Percentiles rank a stretch among this genome's conserved stretches.
Conservation (phyloP, 1,284 basidiomycete species). For the Wolfiporia cocos region DNA sequence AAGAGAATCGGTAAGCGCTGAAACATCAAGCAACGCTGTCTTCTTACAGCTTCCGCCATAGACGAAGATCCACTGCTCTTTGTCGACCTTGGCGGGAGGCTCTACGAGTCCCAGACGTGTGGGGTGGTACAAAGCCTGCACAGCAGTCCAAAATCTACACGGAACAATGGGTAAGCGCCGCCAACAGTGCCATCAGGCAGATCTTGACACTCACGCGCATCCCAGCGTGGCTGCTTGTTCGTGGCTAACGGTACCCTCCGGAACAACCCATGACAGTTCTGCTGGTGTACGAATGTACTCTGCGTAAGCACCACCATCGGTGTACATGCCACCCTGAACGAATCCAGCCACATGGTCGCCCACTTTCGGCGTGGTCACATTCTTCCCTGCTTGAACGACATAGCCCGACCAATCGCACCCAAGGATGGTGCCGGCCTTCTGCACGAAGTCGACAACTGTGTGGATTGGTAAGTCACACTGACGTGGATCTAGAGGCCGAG, state of each 20-base stretch:
- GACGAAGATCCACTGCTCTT: conserved; percentile 23
- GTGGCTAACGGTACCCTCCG: conserved; percentile 21
- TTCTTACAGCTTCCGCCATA: conserved; percentile 27
- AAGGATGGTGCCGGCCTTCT: conserved; percentile 14
- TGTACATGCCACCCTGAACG: conserved; percentile 17
- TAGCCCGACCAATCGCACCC: conserved; percentile 22
- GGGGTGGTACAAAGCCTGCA: conserved; percentile 28
- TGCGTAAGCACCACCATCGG: conserved; percentile 30
- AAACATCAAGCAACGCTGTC: not conserved
- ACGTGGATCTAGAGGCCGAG: not conserved
- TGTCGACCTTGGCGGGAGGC: conserved; percentile 15
- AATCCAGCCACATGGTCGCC: conserved; percentile 23
- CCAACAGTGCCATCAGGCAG: not conserved
- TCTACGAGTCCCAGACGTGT: conserved; percentile 18
- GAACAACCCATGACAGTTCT: conserved; percentile 27
- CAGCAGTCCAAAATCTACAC: conserved; percentile 29
- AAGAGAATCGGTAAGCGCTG: not conserved
- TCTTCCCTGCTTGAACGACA: conserved; percentile 19
- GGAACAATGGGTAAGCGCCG: too few relatives aligned
- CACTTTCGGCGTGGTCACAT: conserved; percentile 14
- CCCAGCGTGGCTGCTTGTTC: conserved; percentile 35
- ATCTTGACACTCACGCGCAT: conserved; percentile 22
- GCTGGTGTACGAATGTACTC: conserved; percentile 32
- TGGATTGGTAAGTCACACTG: not conserved
- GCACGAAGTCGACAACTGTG: conserved; percentile 12